Base-by-base conservation (phyloP, 371 early-diverging fungal genomes). In the Mortierella sp. region DNA sequence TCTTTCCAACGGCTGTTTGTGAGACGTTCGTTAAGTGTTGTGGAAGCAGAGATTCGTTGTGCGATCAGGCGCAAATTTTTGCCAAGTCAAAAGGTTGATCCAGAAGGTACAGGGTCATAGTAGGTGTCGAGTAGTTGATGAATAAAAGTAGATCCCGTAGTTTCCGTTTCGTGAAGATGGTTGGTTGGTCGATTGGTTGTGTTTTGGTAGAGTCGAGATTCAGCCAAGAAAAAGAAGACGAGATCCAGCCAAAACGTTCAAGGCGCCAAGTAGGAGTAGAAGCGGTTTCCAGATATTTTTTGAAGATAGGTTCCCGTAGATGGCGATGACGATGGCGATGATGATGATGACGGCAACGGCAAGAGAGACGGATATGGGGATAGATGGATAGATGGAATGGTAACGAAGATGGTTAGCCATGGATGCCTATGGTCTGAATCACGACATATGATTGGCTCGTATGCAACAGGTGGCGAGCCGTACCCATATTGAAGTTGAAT, bases 1-100 rank as follows among this genome's bases (percentile, higher is more conserved):
- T 98, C 94, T 98, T 98, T 90, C 98, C 98, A 89, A 97, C 95
- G 90, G 98, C 97, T 85, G 81, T 48, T 14, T 63, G 21, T 41
- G 41, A 58, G 49, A 49, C 21, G 56, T 21, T 41, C 7, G 49
- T 29, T 74, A 16, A 35, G 68, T 68, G 18, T 43, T 46, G 49
- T 63, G 4, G 63, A 63, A 35, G 38, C 63, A 18, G 41, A 29
- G 29, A 51, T 44, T 35, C 43, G 75, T 35, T 29, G 56, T 24
- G 63, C 38, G 71, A 46, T 77, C 51, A 63, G 21, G 1, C 35
- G 38, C 63, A 63, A 63, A 63, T 35, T 63, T 63, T 63, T 63
- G 38, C 0, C 35, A n/a, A 58, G 51, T 16, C 51, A 58, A 58
- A 58, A 63, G 38, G n/a, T 54, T 70, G 63, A 63, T 63, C 63